phyloP scores from a whole-genome alignment of 257 asterid genomes.

The Solanum verrucosum region DNA sequence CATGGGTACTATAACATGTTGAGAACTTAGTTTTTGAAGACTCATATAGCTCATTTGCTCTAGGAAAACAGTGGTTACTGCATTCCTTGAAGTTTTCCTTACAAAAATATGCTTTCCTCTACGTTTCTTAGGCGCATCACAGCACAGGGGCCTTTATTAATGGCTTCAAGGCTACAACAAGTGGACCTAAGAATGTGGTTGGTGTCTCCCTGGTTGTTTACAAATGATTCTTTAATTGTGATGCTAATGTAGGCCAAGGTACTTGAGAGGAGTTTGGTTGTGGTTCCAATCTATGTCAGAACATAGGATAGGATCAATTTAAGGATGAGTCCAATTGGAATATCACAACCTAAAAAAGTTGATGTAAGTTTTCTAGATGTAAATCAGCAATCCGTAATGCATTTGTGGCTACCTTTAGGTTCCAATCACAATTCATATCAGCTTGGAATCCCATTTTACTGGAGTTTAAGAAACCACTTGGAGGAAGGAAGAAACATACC shows the following conservation, averaged over 20 bases:
- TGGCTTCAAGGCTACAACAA: neutral
- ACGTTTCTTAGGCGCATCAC: neutral
- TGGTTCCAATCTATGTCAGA: neutral
- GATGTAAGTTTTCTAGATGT: neutral
- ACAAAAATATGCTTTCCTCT: neutral
- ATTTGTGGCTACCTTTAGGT: neutral
- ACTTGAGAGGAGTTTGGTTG: neutral
- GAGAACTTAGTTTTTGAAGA: neutral
- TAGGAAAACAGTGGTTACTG: neutral
- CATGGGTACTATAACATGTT: neutral
- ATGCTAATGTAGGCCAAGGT: neutral
- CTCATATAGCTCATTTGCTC: neutral
- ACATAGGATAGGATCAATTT: neutral
- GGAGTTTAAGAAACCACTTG: neutral
- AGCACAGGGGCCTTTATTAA: neutral
- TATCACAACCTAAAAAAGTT: neutral
- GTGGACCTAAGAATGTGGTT: neutral
- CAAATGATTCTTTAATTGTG: neutral
- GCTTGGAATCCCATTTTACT: neutral
- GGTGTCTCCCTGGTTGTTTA: neutral
- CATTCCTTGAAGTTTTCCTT: neutral
- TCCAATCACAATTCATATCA: neutral
- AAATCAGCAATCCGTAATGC: neutral
- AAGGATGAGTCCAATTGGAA: neutral
- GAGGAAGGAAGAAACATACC: neutral